A percentile compares a stretch with the other conserved stretches of the same genome.
These are phyloP conservation scores for Hypoxylon sp. DNA, from an alignment of 2,329 filamentous ascomycete species.

Conservation along the genomic window DNA sequence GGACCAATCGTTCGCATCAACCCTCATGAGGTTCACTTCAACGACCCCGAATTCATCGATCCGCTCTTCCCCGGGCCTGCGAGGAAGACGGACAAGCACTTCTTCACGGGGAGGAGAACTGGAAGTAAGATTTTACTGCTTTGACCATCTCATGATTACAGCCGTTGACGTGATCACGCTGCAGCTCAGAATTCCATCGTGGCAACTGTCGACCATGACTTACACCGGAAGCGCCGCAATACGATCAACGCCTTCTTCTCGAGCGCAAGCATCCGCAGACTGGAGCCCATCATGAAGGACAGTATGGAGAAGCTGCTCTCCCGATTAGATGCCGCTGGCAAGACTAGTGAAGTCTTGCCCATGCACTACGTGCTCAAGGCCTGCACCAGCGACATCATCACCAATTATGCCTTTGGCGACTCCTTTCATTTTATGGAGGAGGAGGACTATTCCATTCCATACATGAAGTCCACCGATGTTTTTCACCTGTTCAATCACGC, in stretches of 20 bases:
- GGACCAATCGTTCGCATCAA: conserved; percentile 15
- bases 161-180: too few species aligned
- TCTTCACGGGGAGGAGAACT: conserved; percentile 3
- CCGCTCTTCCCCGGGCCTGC: background rate
- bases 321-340: background rate
- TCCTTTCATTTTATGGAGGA: conserved; percentile 28
- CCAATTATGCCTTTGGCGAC: conserved; percentile 28
- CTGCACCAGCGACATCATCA: conserved; percentile 37
- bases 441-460: conserved; percentile 17
- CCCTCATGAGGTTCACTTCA: conserved; percentile 14
- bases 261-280: background rate
- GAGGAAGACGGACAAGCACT: conserved; percentile 19
- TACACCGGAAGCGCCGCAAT: conserved; percentile 7
- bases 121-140: conserved; percentile 27
- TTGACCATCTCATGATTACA: too few species aligned
- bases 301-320: background rate
- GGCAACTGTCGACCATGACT: conserved; percentile 4
- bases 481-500: conserved; percentile 27
- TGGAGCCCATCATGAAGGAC: conserved; percentile 23
- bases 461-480: conserved; percentile 20
- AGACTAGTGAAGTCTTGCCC: background rate
- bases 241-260: conserved; percentile 15
- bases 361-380: conserved; percentile 37
- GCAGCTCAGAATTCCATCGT: conserved; percentile 8
- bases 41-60: conserved; percentile 15